Evolutionary conservation across 495 filamentous ascomycete species (phyloP).

Genomic region (Penicillium simplicissimum): DNA sequence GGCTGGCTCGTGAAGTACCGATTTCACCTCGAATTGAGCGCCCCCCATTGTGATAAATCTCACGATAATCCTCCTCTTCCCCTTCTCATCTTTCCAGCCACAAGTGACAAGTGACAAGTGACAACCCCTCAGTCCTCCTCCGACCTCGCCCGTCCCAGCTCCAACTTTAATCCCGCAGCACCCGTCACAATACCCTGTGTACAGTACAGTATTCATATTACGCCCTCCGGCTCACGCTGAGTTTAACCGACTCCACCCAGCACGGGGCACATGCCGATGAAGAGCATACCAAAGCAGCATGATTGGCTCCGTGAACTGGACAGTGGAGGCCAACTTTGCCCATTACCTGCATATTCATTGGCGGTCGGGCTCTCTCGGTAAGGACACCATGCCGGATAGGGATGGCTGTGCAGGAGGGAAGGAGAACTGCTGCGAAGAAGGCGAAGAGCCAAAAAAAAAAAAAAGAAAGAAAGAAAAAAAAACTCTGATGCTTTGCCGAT

Average conservation of each 20-base stretch:
- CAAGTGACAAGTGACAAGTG: too few species aligned
- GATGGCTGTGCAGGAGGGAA: constrained; percentile 26
- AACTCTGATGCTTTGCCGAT: constrained; percentile 3
- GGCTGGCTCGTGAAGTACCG: constrained; percentile 1
- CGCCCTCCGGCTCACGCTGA: constrained; percentile 11
- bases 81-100: background rate
- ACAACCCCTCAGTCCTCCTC: background rate
- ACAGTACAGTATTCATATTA: background rate
- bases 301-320: constrained; percentile 16
- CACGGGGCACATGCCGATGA: constrained; percentile 29
- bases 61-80: background rate
- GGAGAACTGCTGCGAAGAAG: constrained; percentile 1
- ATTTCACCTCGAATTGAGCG: background rate
- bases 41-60: background rate
- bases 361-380: constrained; percentile 9
- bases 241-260: constrained; percentile 22
- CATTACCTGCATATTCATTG: constrained; percentile 22
- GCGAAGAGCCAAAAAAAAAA: background rate
- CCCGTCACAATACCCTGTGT: background rate
- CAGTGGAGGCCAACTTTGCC: constrained; percentile 14
- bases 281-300: constrained; percentile 30
- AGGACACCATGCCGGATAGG: constrained; percentile 27
- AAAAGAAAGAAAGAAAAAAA: constrained; percentile 10
- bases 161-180: constrained; percentile 18
- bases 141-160: constrained; percentile 8